Evolutionary conservation across 2,329 filamentous ascomycete genomes (phyloP).

Genomic region (Immersiporthe knoxdaviesiana): DNA sequence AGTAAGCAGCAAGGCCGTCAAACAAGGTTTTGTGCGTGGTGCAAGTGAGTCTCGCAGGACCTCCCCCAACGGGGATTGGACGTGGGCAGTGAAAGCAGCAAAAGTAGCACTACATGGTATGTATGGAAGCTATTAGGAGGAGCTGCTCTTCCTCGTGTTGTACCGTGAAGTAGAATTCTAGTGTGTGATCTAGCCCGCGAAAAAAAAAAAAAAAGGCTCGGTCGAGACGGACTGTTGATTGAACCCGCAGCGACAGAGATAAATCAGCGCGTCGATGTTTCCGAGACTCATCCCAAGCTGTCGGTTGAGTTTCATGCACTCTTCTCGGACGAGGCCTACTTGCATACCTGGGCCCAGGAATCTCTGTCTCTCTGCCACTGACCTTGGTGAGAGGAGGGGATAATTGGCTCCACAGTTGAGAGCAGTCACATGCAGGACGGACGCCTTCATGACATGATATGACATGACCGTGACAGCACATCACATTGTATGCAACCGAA

Average conservation of each 20-base stretch:
- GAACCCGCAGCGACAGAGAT: neutral
- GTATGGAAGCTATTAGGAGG: neutral
- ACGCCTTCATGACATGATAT: neutral
- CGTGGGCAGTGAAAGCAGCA: neutral
- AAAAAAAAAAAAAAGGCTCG: too few relatives aligned
- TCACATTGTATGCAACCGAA: constrained; percentile 9
- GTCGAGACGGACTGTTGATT: neutral
- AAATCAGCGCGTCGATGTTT: neutral
- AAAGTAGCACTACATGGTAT: neutral
- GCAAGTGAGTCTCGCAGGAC: neutral
- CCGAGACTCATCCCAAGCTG: neutral
- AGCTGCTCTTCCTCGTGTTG: neutral
- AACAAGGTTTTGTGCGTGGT: neutral
- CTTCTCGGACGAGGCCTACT: neutral
- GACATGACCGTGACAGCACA: constrained; percentile 2
- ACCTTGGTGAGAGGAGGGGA: neutral
- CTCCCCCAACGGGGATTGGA: neutral
- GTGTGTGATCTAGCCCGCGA: neutral
- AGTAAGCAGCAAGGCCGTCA: neutral
- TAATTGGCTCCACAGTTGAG: neutral
- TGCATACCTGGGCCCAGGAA: too few relatives aligned
- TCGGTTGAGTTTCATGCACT: neutral
- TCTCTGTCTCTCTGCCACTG: too few relatives aligned
- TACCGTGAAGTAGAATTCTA: too few relatives aligned
- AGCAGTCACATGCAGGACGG: neutral